Evolutionary conservation across 495 filamentous ascomycete species (phyloP), one percentile per base, ranked within the genome.

Genomic region (Aspergillus sclerotioniger): DNA sequence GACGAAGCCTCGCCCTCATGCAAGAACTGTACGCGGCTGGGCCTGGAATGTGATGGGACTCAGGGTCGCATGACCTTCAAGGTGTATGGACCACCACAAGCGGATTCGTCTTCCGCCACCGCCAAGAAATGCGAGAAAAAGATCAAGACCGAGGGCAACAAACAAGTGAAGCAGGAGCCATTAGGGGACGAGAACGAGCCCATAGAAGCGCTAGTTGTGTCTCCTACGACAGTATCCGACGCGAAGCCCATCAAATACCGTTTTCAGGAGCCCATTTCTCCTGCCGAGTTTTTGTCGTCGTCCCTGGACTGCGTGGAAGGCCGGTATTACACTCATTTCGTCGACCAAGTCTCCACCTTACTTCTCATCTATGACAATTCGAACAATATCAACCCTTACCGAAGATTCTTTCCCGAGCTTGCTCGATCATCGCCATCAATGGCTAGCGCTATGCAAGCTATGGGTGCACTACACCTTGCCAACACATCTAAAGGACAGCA

Each of bases 31-130:
- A 65, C 66, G 9, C 72, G 74, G 1, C 49, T 75, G 16, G 69
- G 68, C 13, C 64, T 72, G 3, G 69, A 76, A 41, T 76, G 74
- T 28, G 72, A 75, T 65, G 74, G 71, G 0, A 67, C 70, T 6
- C 70, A 76, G 58, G 72, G 71, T 8, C 67, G 68, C 10, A 74
- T 75, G 75, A 76, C 73, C 15, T 75, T 75, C 57, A 77, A 75
- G 57, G 71, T 73, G 53, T 77, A 75, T 43, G 72, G 70, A 2
- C 72, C 72, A 12, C 63, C 68, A 3, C 66, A 66, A 21, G 33
- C 57, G 35, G 60, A 66, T 53, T 28, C 65, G 6, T 32, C 61
- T 10, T 29, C 65, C 21, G 45, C 60, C 13, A 21, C 62, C 5
- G 35, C 68, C 16, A 66, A 56, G 20, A 70, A 62, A 54, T 59